Base-by-base conservation (phyloP, 2,329 filamentous ascomycete species). In the Tympanopsis confertula region DNA sequence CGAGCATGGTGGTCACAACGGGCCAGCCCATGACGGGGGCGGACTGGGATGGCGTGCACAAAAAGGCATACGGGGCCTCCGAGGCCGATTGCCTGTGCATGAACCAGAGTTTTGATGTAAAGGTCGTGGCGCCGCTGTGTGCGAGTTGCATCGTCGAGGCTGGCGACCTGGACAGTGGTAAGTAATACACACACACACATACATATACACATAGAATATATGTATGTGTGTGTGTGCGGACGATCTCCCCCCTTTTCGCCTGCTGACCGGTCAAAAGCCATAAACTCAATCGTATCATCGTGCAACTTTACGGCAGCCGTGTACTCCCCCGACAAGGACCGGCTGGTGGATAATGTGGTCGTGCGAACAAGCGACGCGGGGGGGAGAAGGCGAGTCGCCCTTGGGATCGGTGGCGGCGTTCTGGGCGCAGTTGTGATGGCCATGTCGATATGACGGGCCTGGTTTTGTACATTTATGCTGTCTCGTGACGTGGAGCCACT, bases 41-140 rank as follows among this genome's bases (percentile, higher is more conserved):
- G 10, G 37, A 30, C 3, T 45, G 41, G 38, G 47, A 44, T 14
- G 37, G 18, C 36, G 30, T 35, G 28, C 36, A 30, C 15, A 36
- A 38, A 22, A 35, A 39, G 5, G 42, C 42, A 19, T n/a, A 26
- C 7, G 45, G 48, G 20, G 44, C 47, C 13, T 49, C 49, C 2
- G 61, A 64, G 39, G 45, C 49, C 37, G 42, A 50, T 13, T 64
- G 61, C 37, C 55, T 61, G 3, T 64, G 61, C 37, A 37, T 43
- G 5, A 62, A 63, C 37, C 44, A 48, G 38, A 63, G 61, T 44
- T 63, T 64, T 37, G 49, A 64, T 35, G 61, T 64, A 12, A 48
- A 53, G 22, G 42, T 47, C 26, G 43, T 64, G n/a, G 54, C 57
- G 4, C 58, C 50, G 1, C 44, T 62, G 5, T 64, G 61, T 29